A percentile compares a stretch with the other conserved stretches of the same genome.
Evolutionary conservation across 345 rosid genomes (phyloP).

Genomic region (Diplotaxis tenuifolia): DNA sequence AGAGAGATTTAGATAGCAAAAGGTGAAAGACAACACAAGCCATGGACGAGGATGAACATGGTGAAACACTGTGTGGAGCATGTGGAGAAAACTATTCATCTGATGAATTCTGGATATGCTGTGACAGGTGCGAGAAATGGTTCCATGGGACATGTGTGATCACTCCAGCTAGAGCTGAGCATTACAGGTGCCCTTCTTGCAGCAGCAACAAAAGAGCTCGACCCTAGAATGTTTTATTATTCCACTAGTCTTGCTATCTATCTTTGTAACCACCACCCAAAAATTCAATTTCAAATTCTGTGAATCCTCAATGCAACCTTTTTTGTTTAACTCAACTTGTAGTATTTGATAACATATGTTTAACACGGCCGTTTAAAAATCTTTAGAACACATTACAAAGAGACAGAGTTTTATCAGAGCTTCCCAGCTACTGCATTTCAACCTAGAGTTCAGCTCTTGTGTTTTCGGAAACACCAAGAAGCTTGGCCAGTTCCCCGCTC

Average conservation of each 20-base stretch:
- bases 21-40: constrained; percentile 35
- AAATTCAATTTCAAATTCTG: too few relatives aligned
- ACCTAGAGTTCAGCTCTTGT: constrained; percentile 47
- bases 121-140: constrained; percentile 84
- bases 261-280: not conserved
- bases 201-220: constrained; percentile 71
- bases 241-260: constrained; percentile 3
- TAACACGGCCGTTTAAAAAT: not conserved
- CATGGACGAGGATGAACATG: constrained; percentile 56
- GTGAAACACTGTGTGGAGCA: constrained; percentile 75
- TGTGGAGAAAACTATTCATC: constrained; percentile 73
- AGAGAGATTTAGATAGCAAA: constrained; percentile 54
- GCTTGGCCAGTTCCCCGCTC: constrained; percentile 68
- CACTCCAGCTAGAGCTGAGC: constrained; percentile 84
- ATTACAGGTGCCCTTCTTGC: constrained; percentile 86
- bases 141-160: constrained; percentile 85
- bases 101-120: constrained; percentile 86
- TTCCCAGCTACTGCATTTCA: not conserved
- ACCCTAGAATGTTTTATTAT: constrained; percentile 41
- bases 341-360: not conserved
- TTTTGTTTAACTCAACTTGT: constrained; percentile 6
- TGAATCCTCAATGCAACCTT: constrained; percentile 1
- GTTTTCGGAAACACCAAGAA: constrained; percentile 49
- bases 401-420: not conserved
- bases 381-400: constrained; percentile 7